phyloP scores from a whole-genome alignment of 2,329 filamentous ascomycete genomes.

The Cladophialophora bantiana region DNA sequence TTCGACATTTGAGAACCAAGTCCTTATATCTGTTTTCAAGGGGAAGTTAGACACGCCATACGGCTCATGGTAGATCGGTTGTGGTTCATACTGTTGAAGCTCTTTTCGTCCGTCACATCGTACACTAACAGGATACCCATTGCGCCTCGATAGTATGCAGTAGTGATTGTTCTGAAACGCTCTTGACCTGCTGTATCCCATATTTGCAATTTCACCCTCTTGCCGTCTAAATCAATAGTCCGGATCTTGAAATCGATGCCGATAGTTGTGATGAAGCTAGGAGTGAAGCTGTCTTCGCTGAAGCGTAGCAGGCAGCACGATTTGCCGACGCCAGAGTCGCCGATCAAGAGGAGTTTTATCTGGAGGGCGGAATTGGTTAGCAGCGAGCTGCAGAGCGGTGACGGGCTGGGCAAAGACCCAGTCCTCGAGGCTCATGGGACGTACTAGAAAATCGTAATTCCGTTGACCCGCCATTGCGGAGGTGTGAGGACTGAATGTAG shows the following conservation, averaged over 20 bases:
- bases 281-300: slow-evolving; percentile 96
- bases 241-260: slow-evolving; percentile 99
- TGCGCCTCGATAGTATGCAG: slow-evolving; percentile 96
- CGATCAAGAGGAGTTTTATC: slow-evolving; percentile 97
- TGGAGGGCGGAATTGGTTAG: slow-evolving; percentile 50
- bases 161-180: slow-evolving; percentile 97
- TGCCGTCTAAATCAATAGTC: slow-evolving; percentile 98
- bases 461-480: slow-evolving; percentile 86
- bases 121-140: slow-evolving; percentile 99
- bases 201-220: slow-evolving; percentile 98
- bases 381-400: not conserved
- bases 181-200: slow-evolving; percentile 99
- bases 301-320: slow-evolving; percentile 96
- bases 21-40: slow-evolving; percentile 79
- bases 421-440: slow-evolving; percentile 46
- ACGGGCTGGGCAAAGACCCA: slow-evolving; percentile 27
- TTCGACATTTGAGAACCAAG: slow-evolving; percentile 99
- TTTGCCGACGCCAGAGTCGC: slow-evolving; percentile 95
- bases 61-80: not conserved
- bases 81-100: slow-evolving; percentile 78
- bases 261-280: slow-evolving; percentile 98
- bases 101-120: slow-evolving; percentile 95
- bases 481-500: slow-evolving; percentile 11
- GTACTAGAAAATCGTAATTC: slow-evolving; percentile 99
- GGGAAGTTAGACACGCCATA: slow-evolving; percentile 25